Base-by-base conservation (phyloP, 2,329 filamentous ascomycete genomes). In the Sporothrix mexicana region DNA sequence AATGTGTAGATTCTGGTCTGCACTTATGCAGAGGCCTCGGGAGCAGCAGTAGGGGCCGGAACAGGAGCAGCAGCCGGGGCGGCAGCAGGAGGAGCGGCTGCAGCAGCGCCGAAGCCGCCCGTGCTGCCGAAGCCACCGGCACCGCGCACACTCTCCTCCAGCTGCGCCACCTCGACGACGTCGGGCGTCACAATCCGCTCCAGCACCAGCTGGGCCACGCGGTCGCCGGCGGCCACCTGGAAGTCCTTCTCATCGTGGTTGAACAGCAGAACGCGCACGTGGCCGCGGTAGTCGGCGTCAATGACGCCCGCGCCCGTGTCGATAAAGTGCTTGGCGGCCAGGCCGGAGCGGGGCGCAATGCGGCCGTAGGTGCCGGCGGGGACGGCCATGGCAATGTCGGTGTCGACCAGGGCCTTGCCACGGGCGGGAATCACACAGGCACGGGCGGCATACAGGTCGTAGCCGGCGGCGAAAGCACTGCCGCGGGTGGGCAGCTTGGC, bases 301-400 rank as follows among this genome's bases (percentile, higher is more conserved):
- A 99, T 98, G 76, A 99, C 96, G 71, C 96, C 96, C 0, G 96
- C 96, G 75, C 97, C 94, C 0, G 93, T 96, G 82, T 98, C 94
- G 81, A 99, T 98, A 83, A 95, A 96, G 84, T 98, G 90, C 85
- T 99, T 99, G 74, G 91, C 87, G 2, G 95, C 95, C 49, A 97
- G 91, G 66, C 94, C 94, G n/a, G 93, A 96, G 76, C 95, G 92
- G 10, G 95, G 95, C 2, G 95, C 95, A 72, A 97, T 90, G 73
- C 95, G 92, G 77, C 95, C 95, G 80, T 98, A 98, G 13, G 95
- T 98, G 70, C 93, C 94, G 5, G 89, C 92, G 0, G 96, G 96
- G 67, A 98, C 92, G 36, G 94, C 93, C 84, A 99, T 95, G 77
- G 91, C 90, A 75, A 99, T 92, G 78, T 96, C 95, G 0, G 96